These are phyloP conservation scores for Betula pendula DNA, from an alignment of 306 rosid species.

Conservation along the genomic window DNA sequence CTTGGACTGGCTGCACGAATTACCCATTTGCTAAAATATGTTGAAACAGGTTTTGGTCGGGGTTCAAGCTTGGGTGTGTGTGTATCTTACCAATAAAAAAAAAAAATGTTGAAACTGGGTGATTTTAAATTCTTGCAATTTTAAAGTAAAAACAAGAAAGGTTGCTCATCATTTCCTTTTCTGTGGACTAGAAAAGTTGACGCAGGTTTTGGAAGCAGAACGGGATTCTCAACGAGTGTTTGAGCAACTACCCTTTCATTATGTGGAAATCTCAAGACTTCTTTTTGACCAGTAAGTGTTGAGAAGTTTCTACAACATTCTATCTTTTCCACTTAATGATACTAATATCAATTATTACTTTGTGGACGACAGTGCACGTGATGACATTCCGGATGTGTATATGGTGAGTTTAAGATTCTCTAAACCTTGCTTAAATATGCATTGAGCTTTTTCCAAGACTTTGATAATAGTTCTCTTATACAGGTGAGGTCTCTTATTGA, in stretches of 20 bases:
- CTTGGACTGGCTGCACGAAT: background rate
- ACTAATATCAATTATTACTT: slow-evolving; percentile 18
- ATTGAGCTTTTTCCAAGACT: slow-evolving; percentile 11
- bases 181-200: slow-evolving; percentile 72
- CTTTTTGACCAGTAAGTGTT: slow-evolving; percentile 72
- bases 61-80: too few species aligned
- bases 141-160: background rate
- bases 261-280: slow-evolving; percentile 85
- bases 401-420: slow-evolving; percentile 64
- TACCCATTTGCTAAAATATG: too few species aligned
- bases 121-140: background rate
- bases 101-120: background rate
- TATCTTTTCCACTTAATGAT: slow-evolving; percentile 18
- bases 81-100: too few species aligned
- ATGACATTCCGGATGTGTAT: slow-evolving; percentile 70
- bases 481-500: slow-evolving; percentile 92
- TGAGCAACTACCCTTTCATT: slow-evolving; percentile 87
- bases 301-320: slow-evolving; percentile 10
- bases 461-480: slow-evolving; percentile 28
- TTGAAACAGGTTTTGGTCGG: background rate
- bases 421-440: slow-evolving; percentile 16
- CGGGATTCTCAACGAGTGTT: slow-evolving; percentile 84
- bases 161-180: slow-evolving; percentile 21
- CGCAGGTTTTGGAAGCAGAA: slow-evolving; percentile 82
- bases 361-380: slow-evolving; percentile 67